Evolutionary conservation across 163 green algal species (phyloP), one percentile per base, ranked within the genome.

Genomic region (Chloromonas sp.): DNA sequence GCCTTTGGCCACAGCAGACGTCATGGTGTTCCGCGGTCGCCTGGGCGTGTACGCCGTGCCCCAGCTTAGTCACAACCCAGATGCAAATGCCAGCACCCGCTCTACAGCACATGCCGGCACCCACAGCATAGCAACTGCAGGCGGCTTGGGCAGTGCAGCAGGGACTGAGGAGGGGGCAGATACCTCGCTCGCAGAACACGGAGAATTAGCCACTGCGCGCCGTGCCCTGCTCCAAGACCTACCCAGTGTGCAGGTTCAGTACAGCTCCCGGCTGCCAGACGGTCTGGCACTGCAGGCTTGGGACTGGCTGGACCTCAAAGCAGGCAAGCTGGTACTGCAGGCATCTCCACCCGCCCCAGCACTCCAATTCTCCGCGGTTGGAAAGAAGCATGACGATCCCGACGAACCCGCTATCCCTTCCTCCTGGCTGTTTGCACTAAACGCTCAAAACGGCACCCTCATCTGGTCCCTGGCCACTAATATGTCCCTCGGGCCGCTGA

Each of bases 291-390:
- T 81, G 14, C n/a, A 8, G n/a, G 77, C 77, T 1, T 81, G 77
- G 77, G 77, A 81, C n/a, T 81, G 77, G 77, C n/a, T 81, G n/a
- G 77, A 81, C 1, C 77, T 81, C 1, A 60, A 60, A 3, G 36
- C n/a, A 2, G 77, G 77, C 1, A 36, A 60, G 1, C 77, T 81
- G 36, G 15, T 81, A 2, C 66, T 74, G 66, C 66, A 11, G 66
- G 66, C 66, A 11, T 74, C 66, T 5, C 66, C 66, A 74, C 66
- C 5, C 66, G 66, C 11, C 66, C 5, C 66, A 74, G 5, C 11
- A 5, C 66, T 74, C 66, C 66, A 74, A 5, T 11, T 74, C 66
- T 11, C 66, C 66, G 5, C 11, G 5, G 5, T 74, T 11, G 66
- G 5, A 11, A 74, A 5, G 66, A 5, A 5, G 66, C 66, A 74